Base-by-base conservation (phyloP, 2,329 filamentous ascomycete species). In the Emmonsia crescens region DNA sequence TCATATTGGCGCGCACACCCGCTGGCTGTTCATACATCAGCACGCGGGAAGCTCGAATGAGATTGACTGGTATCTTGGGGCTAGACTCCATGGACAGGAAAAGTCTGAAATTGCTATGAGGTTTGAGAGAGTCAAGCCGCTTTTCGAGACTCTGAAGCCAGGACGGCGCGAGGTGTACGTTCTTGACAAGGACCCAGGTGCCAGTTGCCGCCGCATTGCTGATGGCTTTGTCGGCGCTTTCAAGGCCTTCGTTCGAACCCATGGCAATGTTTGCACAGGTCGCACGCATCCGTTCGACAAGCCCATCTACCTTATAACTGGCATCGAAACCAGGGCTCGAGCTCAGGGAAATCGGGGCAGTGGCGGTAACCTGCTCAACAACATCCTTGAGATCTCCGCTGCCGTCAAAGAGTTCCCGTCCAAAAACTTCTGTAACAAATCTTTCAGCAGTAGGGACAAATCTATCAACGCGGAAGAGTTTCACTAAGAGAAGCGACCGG, bases 71-170 rank as follows among this genome's bases (percentile, higher is more conserved):
- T 68, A 99, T 99, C 83, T 94, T 96, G 59, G 86, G 90, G 70
- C 91, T 96, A 2, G 91, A 89, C 76, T 99, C 94, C 94, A 99
- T 99, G 0, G 93, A 96, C 64, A 99, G 78, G 84, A 99, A 99
- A 36, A 99, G 80, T 56, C 94, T 84, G 83, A 99, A 99, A 72
- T 96, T 89, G 44, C 85, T 82, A 76, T 97, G 91, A 33, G 95
- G 92, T 72, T 96, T 96, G 71, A 99, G 87, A 12, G 91, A 90
- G 68, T 96, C 91, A 78, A 99, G 89, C 52, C 93, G 87, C 82
- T 99, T 99, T 79, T 99, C 93, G 19, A 99, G 83, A 70, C 91
- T 96, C 76, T 97, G 93, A 38, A 99, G 80, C 95, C 95, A 99
- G 14, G 91, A 90, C 1, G 94, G 91, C 36, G 93, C 91, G 64